These are phyloP conservation scores for Linanthus parryae DNA, from an alignment of 148 eudicot species.

Conservation along the genomic window DNA sequence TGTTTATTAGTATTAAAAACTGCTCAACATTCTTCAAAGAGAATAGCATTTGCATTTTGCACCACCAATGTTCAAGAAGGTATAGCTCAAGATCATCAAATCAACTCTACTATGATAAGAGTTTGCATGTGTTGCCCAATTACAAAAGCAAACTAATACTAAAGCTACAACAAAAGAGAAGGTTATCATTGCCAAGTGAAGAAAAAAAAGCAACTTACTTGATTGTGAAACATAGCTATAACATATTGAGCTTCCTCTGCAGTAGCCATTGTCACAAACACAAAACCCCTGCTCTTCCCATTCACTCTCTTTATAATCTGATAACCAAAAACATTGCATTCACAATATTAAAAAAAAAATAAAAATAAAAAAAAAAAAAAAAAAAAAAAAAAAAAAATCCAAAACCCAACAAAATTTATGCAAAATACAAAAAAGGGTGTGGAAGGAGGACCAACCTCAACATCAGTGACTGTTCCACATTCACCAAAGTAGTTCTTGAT, in stretches of 20 bases:
- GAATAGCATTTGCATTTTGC: no score
- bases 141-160: no score
- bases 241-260: conserved; percentile 77
- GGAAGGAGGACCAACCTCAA: conserved; percentile 45
- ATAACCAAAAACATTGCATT: no score
- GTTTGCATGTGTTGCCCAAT: no score
- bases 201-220: conserved; percentile 30
- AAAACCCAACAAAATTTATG: background rate
- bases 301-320: conserved; percentile 66
- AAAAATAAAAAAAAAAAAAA: background rate
- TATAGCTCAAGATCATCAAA: no score
- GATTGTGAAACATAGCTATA: conserved; percentile 50
- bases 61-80: no score
- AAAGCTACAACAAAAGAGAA: no score
- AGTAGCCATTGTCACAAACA: conserved; percentile 76
- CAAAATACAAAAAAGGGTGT: background rate
- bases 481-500: conserved; percentile 59
- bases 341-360: no score
- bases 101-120: no score
- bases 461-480: conserved; percentile 63
- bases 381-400: background rate
- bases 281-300: conserved; percentile 86
- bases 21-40: no score
- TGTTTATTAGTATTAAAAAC: no score
- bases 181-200: no score